Base-by-base conservation (phyloP, 257 asterid species). In the Plectranthus barbatus region DNA sequence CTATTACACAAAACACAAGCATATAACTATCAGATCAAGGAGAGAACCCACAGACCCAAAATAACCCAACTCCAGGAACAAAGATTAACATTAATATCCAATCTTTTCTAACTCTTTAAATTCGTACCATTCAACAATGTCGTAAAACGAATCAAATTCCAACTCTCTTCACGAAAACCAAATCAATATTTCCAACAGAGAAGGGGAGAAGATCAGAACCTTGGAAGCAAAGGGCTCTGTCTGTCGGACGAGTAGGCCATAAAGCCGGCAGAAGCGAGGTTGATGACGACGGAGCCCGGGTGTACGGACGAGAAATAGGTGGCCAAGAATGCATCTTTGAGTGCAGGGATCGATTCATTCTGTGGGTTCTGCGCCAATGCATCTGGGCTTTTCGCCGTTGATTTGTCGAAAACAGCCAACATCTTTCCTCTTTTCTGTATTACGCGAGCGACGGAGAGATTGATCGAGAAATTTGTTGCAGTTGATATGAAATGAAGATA, bases 381-480 rank as follows among this genome's bases (percentile, higher is more conserved):
- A 66, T 91, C 96, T 2, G 98, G 96, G 86, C 84, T 71, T 64
- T 91, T 91, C 0, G 97, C 95, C 58, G 85, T 91, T 37, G 92
- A 77, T 76, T 90, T 87, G 24, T 84, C 81, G 67, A 90, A 80
- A 56, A 87, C 92, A 13, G 97, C 97, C 77, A 90, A 60, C 98
- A 91, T 91, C 69, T 50, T 18, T 50, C 37, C 20, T 21, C 26
- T 23, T 15, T 13, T 37, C 44, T 37, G 13, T 37, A 9, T n/a
- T n/a, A 18, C 48, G 24, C 50, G 10, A 13, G 4, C 39, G 31
- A 31, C 26, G 11, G 4, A 33, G 5, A 9, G 61, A 31, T 26
- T 41, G 75, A 15, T 54, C 15, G 56, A 45, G 14, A 33, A 31
- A 4, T 11, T 23, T 13, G 4, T 26, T 31, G 3, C 36, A 31